phyloP scores from a whole-genome alignment of 202 grass and related monocot genomes.

The Musa balbisiana region DNA sequence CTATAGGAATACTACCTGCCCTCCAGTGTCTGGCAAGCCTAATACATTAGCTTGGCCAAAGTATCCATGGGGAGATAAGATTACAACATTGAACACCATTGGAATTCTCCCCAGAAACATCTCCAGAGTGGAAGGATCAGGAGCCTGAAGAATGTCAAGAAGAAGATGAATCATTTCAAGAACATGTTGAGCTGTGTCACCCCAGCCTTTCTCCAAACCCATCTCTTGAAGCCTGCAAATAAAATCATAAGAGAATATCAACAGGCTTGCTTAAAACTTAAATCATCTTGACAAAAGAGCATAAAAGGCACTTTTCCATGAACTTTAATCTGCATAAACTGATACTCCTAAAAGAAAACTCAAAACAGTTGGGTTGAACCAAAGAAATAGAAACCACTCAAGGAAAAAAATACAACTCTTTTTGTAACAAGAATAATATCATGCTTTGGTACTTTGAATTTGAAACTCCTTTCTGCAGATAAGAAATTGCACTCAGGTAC shows the following conservation, averaged over 20 bases:
- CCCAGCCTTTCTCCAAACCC: slow-evolving; percentile 99
- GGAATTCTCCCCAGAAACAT: slow-evolving; percentile 87
- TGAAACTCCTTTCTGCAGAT: background rate
- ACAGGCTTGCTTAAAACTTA: background rate
- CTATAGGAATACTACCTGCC: slow-evolving; percentile 48
- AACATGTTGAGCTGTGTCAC: slow-evolving; percentile 71
- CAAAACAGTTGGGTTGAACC: no score
- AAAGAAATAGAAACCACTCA: background rate
- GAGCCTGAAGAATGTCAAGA: slow-evolving; percentile 81
- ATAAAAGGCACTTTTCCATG: background rate
- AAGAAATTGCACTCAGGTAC: background rate
- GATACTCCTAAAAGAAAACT: background rate
- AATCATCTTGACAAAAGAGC: background rate
- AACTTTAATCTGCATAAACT: background rate
- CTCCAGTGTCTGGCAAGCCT: slow-evolving; percentile 94
- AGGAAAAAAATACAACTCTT: background rate
- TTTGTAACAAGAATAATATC: background rate
- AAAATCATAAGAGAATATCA: slow-evolving; percentile 10
- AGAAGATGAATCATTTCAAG: slow-evolving; percentile 96
- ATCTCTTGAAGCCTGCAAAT: slow-evolving; percentile 84
- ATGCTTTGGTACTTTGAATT: background rate
- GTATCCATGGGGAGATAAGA: slow-evolving; percentile 91
- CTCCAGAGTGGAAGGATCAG: slow-evolving; percentile 86
- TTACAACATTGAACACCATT: slow-evolving; percentile 98
- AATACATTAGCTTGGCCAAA: slow-evolving; percentile 98